These are phyloP conservation scores for Penicillium roqueforti DNA, from an alignment of 495 filamentous ascomycete species.

Conservation along the genomic window DNA sequence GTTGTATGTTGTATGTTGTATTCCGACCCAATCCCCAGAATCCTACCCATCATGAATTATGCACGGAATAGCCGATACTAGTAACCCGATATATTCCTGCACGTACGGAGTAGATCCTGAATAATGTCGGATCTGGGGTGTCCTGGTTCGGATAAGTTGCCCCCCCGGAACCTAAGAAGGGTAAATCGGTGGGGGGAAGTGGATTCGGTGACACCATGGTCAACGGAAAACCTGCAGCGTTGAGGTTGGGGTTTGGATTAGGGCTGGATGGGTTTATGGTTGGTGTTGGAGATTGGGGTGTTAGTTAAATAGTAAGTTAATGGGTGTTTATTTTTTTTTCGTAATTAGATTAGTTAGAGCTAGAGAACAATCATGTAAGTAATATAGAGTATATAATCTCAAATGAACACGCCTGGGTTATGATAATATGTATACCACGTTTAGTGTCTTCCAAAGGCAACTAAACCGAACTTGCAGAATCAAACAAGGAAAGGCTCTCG, in stretches of 20 bases:
- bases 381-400: no score
- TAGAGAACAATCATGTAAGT: no score
- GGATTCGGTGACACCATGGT: constrained; percentile 7
- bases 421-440: no score
- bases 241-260: not conserved
- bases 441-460: no score
- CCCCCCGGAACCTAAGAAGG: not conserved
- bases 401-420: no score
- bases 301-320: no score
- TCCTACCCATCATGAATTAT: not conserved
- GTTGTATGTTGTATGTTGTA: no score
- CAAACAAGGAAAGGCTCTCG: not conserved
- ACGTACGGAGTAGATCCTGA: not conserved
- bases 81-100: constrained; percentile 4
- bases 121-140: not conserved
- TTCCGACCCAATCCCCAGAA: not conserved
- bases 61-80: not conserved
- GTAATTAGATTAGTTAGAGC: no score
- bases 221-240: constrained; percentile 3
- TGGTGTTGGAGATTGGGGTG: not conserved
- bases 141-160: constrained; percentile 9
- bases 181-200: constrained; percentile 10
- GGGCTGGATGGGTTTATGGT: not conserved
- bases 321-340: no score
- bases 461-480: constrained; percentile 6